phyloP scores from a whole-genome alignment of 495 filamentous ascomycete species.

The Parachaetomium inaequale region DNA sequence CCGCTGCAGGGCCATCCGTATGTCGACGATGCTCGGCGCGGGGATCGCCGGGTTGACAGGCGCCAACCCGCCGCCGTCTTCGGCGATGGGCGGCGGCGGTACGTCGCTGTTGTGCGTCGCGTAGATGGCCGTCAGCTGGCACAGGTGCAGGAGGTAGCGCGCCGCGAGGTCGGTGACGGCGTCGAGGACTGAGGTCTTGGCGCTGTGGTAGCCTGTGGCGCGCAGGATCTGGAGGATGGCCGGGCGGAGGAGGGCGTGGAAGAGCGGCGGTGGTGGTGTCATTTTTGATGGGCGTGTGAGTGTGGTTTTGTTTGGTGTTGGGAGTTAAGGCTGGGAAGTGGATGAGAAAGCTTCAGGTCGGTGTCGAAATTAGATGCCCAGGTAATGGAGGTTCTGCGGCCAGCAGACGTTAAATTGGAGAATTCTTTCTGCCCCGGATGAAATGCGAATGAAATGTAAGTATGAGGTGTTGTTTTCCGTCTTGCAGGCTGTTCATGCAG shows the following conservation, averaged over 20 bases:
- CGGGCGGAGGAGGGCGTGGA: conserved; percentile 75
- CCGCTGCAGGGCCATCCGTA: conserved; percentile 77
- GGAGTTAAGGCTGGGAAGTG: not conserved
- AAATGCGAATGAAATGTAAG: not conserved
- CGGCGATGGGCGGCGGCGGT: not conserved
- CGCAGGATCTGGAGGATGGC: conserved; percentile 81
- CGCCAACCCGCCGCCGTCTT: not conserved
- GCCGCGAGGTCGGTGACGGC: conserved; percentile 70
- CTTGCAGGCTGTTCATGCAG: not conserved
- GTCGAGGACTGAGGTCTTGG: conserved; percentile 72
- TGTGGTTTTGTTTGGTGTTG: not conserved
- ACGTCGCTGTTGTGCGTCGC: conserved; percentile 45
- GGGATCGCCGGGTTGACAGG: conserved; percentile 20
- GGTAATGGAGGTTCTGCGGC: not conserved
- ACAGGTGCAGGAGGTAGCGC: conserved; percentile 68
- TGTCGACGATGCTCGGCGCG: conserved; percentile 61
- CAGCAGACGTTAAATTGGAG: not conserved
- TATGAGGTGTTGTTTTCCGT: not conserved
- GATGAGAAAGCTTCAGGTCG: not conserved
- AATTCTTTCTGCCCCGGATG: not conserved
- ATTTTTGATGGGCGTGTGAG: conserved; percentile 23
- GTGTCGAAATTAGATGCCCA: not conserved
- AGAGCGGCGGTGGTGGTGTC: conserved; percentile 50
- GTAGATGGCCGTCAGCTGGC: conserved; percentile 57
- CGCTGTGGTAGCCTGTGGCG: conserved; percentile 76